Base-by-base conservation (phyloP, 108 stramenopile genomes). In the Nitzschia sp. region DNA sequence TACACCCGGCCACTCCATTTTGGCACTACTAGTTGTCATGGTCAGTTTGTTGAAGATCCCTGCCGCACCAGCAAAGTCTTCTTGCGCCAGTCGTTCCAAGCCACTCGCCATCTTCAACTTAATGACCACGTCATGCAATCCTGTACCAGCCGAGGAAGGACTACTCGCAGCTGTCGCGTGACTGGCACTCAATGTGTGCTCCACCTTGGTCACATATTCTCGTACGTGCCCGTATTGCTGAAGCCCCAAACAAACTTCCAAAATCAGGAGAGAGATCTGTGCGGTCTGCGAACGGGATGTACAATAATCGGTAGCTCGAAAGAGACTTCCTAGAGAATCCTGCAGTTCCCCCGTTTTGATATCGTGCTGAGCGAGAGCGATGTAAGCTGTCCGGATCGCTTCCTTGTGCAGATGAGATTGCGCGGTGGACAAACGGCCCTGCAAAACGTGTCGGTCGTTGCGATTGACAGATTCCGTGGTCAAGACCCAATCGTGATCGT, bases 361-460 rank as follows among this genome's bases (percentile, higher is more conserved):
- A 38, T 77, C 58, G 50, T 69, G 58, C 47, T 68, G 48, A 33
- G 78, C 75, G 71, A 84, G 78, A 8, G 80, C 80, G 64, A 91
- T 44, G 36, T 83, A 80, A 22, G 89, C 92, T 4, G 62, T 80
- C 11, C 89, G 80, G 63, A 93, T 93, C 32, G 84, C 82, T 61
- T 91, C 92, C 75, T 88, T 91, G 77, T 87, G 74, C 60, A 93
- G 55, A 56, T 87, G 82, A 28, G 85, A 75, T 57, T 91, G 88
- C 2, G 89, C 86, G 41, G 81, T 58, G 29, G 72, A 33, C 72
- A 93, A 69, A 27, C 92, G 88, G 45, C 68, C 86, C 72, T 84
- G 81, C 48, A 87, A 41, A 3, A 75, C 53, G n/a, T 72, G 70
- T 9, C 78, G 79, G 17, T 44, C 53, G n/a, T 66, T 48, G 17